Evolutionary conservation across 345 rosid species (phyloP).

Genomic region (Crucihimalaya himalaica): DNA sequence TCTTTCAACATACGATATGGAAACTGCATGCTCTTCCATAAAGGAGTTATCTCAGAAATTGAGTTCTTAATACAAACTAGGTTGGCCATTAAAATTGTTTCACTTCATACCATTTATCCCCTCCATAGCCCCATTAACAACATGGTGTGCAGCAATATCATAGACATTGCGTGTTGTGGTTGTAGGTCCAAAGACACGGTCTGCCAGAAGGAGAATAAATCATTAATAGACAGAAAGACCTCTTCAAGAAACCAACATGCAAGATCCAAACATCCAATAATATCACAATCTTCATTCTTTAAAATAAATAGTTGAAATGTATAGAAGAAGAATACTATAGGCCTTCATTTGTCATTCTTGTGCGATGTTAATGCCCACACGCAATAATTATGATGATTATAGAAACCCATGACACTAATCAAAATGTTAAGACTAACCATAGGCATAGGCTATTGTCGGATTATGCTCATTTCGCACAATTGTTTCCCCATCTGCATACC

Average conservation of each 20-base stretch:
- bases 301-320: neutral
- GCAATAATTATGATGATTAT: slow-evolving; percentile 13
- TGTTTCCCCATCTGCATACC: slow-evolving; percentile 99
- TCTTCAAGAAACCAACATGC: slow-evolving; percentile 10
- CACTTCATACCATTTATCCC: slow-evolving; percentile 76
- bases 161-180: slow-evolving; percentile 99
- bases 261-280: slow-evolving; percentile 10
- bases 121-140: slow-evolving; percentile 94
- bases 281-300: neutral
- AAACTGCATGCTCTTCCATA: neutral
- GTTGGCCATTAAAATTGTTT: slow-evolving; percentile 19
- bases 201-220: slow-evolving; percentile 42
- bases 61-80: slow-evolving; percentile 12
- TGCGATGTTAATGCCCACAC: neutral
- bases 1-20: neutral
- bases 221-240: neutral
- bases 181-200: slow-evolving; percentile 97
- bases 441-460: slow-evolving; percentile 88
- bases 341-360: slow-evolving; percentile 3
- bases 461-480: slow-evolving; percentile 84
- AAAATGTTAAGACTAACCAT: slow-evolving; percentile 58
- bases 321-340: slow-evolving; percentile 9
- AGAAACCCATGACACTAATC: neutral
- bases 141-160: slow-evolving; percentile 97
- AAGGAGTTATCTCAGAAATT: neutral